phyloP scores from a whole-genome alignment of 441 rosid species.

The Kokia cookei region DNA sequence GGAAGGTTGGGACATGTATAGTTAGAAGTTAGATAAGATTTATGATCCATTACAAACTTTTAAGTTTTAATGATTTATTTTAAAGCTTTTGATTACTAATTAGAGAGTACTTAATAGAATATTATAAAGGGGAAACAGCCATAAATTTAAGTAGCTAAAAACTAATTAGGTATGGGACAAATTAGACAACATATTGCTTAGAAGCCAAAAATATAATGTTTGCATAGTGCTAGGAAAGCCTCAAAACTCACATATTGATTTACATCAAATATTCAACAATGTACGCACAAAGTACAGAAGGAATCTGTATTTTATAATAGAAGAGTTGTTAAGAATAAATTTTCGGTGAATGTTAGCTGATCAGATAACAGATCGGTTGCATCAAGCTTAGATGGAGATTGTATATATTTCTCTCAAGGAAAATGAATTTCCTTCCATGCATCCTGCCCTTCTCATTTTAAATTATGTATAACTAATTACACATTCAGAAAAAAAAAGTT shows the following conservation, averaged over 20 bases:
- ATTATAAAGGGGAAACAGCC: too few species aligned
- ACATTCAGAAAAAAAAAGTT: background rate
- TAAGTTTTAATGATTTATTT: too few species aligned
- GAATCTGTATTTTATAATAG: background rate
- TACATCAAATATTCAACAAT: background rate
- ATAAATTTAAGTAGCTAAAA: too few species aligned
- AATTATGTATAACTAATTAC: background rate
- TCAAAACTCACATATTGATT: background rate
- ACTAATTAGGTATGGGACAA: background rate
- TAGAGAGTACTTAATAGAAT: too few species aligned
- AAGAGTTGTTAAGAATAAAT: background rate
- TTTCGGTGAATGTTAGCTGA: background rate
- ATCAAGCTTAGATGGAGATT: background rate
- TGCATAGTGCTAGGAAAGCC: background rate
- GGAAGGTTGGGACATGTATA: too few species aligned
- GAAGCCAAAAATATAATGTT: background rate
- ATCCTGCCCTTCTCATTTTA: background rate
- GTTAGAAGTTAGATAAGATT: too few species aligned
- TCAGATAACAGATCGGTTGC: background rate
- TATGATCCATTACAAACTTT: too few species aligned
- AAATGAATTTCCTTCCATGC: background rate
- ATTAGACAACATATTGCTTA: background rate
- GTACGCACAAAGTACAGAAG: background rate
- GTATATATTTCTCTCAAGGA: background rate
- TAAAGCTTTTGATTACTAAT: too few species aligned